Evolutionary conservation across 177 flowering plant species (phyloP), one percentile per base, ranked within the genome.

Genomic region (Vitis hybrid): DNA sequence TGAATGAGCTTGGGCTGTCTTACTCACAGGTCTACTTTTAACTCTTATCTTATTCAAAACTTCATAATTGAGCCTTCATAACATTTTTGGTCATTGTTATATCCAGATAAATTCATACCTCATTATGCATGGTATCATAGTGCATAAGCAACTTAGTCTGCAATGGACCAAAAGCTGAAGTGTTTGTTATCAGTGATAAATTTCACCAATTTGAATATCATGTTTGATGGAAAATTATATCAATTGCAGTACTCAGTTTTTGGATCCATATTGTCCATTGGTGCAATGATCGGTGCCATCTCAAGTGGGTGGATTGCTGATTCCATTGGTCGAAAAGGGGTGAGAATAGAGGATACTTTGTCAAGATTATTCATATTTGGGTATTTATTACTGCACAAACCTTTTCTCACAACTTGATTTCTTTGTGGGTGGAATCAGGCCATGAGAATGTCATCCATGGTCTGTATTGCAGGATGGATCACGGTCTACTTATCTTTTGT

Each of bases 391-490:
- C 45, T 39, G 8, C 45, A 39, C 6, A 39, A 39, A 39, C 45
- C 45, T 34, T 39, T 5, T 39, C 45, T 39, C 7, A 39, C 45
- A 39, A 39, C 45, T 0, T 5, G 7, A 5, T 39, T 39, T 7
- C 8, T 39, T 39, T 39, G 45, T 39, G 8, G 30, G 30, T 39
- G 45, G 45, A 39, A 39, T 39, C 66, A 75, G 81, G 69, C 81
- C 30, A 74, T 79, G 79, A 66, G 76, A 66, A 45, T 75, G 3
- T 64, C 79, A n/a, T 72, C 76, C 3, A 48, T 75, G 12, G 59
- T 75, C 62, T 72, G 70, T 50, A 7, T 70, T 14, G 9, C 67
- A 26, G 81, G 81, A 26, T 79, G 81, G 79, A 23, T 69, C n/a
- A 62, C 74, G 59, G 62, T 75, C 17, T 56, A 59, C 39, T 62